Percentiles rank a stretch among this genome's conserved stretches.
Evolutionary conservation across 2,329 filamentous ascomycete genomes (phyloP).

Genomic region (Trichoderma semiorbis): DNA sequence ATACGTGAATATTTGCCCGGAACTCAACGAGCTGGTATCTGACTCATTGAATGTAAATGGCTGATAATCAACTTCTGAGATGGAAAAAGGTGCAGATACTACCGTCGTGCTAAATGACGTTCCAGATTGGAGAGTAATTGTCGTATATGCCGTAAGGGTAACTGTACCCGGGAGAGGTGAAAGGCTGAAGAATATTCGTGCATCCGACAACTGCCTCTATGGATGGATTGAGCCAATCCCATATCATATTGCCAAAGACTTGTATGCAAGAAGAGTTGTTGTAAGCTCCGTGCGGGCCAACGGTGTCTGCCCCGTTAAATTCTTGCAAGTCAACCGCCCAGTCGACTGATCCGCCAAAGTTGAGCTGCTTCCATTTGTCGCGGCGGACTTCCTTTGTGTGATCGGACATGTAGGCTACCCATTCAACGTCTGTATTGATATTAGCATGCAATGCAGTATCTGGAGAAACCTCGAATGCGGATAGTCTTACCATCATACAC

Average conservation of each 20-base stretch:
- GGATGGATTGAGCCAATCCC: conserved; percentile 4
- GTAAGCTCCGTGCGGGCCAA: not conserved
- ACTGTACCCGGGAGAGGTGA: not conserved
- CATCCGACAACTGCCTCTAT: conserved; percentile 1
- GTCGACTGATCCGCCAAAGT: conserved; percentile 9
- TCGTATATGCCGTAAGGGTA: conserved; percentile 9
- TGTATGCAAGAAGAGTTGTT: not conserved
- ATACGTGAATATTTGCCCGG: not conserved
- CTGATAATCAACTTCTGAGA: conserved; percentile 11
- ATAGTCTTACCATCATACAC: conserved; percentile 12
- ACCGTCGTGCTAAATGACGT: not conserved
- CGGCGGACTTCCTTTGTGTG: conserved; percentile 10
- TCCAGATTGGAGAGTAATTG: not conserved
- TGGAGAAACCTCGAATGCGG: too few relatives aligned
- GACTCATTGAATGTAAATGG: not conserved
- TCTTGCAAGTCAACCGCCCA: conserved; percentile 16
- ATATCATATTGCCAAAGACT: conserved; percentile 12
- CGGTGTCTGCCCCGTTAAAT: not conserved
- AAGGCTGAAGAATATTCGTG: conserved; percentile 6
- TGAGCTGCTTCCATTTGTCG: not conserved
- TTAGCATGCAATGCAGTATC: not conserved
- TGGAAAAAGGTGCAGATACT: not conserved
- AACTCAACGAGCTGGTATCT: not conserved
- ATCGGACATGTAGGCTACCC: conserved; percentile 12
- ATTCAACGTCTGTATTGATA: not conserved